A percentile compares a stretch with the other conserved stretches of the same genome.
phyloP scores from a whole-genome alignment of 148 eudicot species.

The Linanthus parryae region DNA sequence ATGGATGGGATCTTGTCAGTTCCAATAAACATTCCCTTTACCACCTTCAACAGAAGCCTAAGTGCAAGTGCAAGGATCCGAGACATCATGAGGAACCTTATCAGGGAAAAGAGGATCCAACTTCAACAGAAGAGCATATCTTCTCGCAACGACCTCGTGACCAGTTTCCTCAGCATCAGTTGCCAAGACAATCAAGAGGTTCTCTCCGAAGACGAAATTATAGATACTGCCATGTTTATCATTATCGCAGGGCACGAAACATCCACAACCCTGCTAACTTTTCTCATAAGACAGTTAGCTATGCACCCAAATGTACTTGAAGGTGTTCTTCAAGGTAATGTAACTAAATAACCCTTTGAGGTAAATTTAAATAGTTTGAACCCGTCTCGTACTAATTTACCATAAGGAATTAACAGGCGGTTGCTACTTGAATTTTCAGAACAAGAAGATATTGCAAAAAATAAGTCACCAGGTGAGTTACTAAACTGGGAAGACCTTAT shows the following conservation, averaged over 20 bases:
- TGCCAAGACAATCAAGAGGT: constrained; percentile 13
- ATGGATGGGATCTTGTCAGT: constrained; percentile 2
- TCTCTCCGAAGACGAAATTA: constrained; percentile 35
- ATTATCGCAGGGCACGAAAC: constrained; percentile 48
- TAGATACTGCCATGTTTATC: constrained; percentile 31
- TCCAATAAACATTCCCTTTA: constrained; percentile 10
- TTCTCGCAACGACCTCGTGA: constrained; percentile 32
- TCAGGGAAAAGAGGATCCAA: constrained; percentile 9
- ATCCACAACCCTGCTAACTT: constrained; percentile 31
- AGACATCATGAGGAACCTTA: constrained; percentile 3
- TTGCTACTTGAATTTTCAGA: neutral
- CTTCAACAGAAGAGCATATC: constrained; percentile 19
- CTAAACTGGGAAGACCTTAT: constrained; percentile 11
- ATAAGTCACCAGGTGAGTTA: neutral
- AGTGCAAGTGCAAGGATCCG: constrained; percentile 1
- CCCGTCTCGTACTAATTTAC: too few relatives aligned
- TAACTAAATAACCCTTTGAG: too few relatives aligned
- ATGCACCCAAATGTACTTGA: constrained; percentile 13
- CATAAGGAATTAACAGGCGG: too few relatives aligned
- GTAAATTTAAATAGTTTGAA: too few relatives aligned
- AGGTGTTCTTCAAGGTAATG: too few relatives aligned
- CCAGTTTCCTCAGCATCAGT: constrained; percentile 24
- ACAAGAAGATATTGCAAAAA: constrained; percentile 12
- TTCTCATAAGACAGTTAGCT: constrained; percentile 23
- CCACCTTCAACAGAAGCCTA: constrained; percentile 7